phyloP scores from a whole-genome alignment of 2,329 filamentous ascomycete genomes.

The Ceratocystis destructans region DNA sequence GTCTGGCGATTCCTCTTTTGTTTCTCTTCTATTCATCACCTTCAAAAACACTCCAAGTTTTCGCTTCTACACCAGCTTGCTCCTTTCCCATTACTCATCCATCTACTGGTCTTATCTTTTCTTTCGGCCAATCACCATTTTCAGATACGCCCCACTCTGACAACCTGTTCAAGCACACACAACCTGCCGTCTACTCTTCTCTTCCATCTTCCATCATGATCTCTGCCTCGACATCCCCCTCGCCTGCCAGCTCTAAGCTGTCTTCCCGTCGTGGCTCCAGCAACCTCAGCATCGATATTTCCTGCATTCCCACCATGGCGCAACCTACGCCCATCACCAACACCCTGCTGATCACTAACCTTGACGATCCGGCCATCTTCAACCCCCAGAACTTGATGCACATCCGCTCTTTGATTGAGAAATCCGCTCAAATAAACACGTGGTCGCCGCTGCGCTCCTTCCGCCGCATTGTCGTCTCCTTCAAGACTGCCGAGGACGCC shows the following conservation, averaged over 20 bases:
- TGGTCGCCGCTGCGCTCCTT: constrained; percentile 74
- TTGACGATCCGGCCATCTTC: constrained; percentile 61
- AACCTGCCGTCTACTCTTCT: neutral
- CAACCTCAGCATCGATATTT: constrained; percentile 58
- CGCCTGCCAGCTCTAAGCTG: neutral
- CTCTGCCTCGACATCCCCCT: neutral
- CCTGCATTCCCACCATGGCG: constrained; percentile 52
- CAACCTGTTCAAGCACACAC: neutral
- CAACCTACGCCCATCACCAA: constrained; percentile 67
- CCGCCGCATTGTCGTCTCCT: constrained; percentile 67
- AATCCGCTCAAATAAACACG: constrained; percentile 58
- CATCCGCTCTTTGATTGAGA: constrained; percentile 56
- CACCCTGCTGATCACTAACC: constrained; percentile 73
- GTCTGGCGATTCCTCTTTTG: neutral
- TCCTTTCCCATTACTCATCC: neutral
- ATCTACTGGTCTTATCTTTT: neutral
- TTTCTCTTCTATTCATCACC: neutral
- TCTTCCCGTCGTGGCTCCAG: constrained; percentile 15
- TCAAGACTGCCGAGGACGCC: constrained; percentile 56
- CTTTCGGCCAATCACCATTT: neutral
- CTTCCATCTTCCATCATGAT: neutral
- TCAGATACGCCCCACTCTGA: neutral
- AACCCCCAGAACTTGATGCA: constrained; percentile 57
- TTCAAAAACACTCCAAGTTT: neutral
- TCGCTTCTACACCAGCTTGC: neutral